Base-by-base conservation (phyloP, 768 basidiomycete species). In the Botryobasidium botryosum region DNA sequence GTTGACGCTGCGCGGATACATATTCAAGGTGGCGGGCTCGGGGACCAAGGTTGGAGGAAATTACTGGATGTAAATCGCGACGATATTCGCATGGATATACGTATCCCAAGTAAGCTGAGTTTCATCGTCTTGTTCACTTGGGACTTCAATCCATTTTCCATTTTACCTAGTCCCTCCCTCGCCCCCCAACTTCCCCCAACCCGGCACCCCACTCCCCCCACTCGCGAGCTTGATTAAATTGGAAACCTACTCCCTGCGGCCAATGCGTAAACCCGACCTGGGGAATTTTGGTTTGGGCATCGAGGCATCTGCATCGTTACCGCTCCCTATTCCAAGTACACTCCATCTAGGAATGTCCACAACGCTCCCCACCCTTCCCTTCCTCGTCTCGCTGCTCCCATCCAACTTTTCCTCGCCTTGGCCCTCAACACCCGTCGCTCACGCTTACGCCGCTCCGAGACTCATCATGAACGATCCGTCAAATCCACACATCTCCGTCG, bases 401-500 rank as follows among this genome's bases (percentile, higher is more conserved):
- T 43, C 17, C 25, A 39, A 10, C 39, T 49, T 21, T 36, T 25
- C 35, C 17, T 47, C n/a, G 37, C 13, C 13, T 2, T 24, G 13
- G 20, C 48, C 32, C 46, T 49, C 49, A 17, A 17, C 35, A 24
- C 6, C 21, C 24, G 24, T 32, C 23, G 49, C 47, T 13, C 6
- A 4, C n/a, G 23, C 50, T 21, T 31, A 38, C 26, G 31, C 26
- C 10, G n/a, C 38, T 12, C 27, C 40, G 13, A 25, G 17, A 15
- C 17, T 27, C 12, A 36, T 37, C 33, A 25, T 35, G 17, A 21
- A 24, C 27, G 8, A 28, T 5, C 27, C 38, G 3, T 37, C 43
- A n/a, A n/a, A n/a, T 18, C 48, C 49, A 17, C 43, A 49, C 24
- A 43, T 50, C 29, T 35, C 29, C n/a, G 18, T 50, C 33, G 25